Percentiles rank a stretch among this genome's conserved stretches.
Evolutionary conservation across 1,284 basidiomycete species (phyloP).

Genomic region (Apiotrichum veenhuisii): DNA sequence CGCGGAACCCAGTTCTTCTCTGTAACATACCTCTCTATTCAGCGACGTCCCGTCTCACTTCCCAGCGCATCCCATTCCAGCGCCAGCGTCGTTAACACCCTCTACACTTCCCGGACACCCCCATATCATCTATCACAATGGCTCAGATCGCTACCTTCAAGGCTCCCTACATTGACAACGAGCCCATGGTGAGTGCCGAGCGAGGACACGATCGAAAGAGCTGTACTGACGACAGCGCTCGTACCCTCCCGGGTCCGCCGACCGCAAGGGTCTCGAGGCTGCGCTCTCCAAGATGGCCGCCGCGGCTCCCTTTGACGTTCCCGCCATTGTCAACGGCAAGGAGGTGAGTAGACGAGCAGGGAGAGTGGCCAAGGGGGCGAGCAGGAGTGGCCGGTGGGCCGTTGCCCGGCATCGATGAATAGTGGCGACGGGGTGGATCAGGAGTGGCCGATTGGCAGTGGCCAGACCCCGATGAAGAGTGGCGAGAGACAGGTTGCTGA

Average conservation of each 20-base stretch:
- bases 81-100: background rate
- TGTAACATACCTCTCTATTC: background rate
- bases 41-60: background rate
- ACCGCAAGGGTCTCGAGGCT: constrained; percentile 70
- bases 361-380: too few species aligned
- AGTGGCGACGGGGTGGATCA: too few species aligned
- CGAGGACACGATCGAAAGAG: background rate
- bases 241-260: constrained; percentile 75
- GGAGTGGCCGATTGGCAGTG: too few species aligned
- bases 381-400: too few species aligned
- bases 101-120: background rate
- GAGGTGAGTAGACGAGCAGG: constrained; percentile 57
- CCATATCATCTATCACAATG: constrained; percentile 17
- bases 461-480: too few species aligned
- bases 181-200: constrained; percentile 69
- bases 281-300: constrained; percentile 77
- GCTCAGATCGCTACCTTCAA: constrained; percentile 72
- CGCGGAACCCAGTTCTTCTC: background rate
- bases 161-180: constrained; percentile 78
- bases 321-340: constrained; percentile 87
- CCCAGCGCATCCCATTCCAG: background rate
- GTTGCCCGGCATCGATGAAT: too few species aligned
- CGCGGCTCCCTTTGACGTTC: constrained; percentile 82
- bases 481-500: too few species aligned
- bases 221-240: constrained; percentile 46